phyloP scores from a whole-genome alignment of 352 stramenopile genomes.

The Phytophthora melonis region DNA sequence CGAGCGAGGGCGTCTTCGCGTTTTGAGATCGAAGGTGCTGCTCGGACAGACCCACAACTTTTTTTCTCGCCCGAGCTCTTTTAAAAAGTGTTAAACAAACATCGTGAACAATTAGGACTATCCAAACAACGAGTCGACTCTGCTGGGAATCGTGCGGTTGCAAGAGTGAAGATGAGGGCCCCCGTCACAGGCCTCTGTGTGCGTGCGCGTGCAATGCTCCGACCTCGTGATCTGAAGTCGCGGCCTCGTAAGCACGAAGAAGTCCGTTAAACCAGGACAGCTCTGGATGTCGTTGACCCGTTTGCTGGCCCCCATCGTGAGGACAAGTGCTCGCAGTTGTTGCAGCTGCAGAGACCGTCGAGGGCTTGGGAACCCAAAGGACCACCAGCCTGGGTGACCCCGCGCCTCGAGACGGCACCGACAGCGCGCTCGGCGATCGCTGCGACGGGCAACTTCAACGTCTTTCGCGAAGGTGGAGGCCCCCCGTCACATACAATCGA shows the following conservation, averaged over 20 bases:
- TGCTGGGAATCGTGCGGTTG: slow-evolving; percentile 10
- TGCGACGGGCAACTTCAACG: not conserved
- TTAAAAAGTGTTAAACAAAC: not conserved
- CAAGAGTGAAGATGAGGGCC: slow-evolving; percentile 1
- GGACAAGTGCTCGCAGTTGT: not conserved
- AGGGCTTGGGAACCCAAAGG: not conserved
- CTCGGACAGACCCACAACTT: not conserved
- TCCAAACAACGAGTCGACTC: slow-evolving; percentile 18
- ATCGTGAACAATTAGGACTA: not conserved
- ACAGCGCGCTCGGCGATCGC: not conserved
- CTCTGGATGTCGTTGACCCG: not conserved
- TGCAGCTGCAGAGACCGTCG: not conserved
- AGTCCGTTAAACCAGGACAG: not conserved
- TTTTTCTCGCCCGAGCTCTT: not conserved
- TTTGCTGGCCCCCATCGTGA: not conserved
- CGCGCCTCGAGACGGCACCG: not conserved
- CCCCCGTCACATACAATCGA: too few relatives aligned
- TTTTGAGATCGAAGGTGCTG: not conserved
- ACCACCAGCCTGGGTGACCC: too few relatives aligned
- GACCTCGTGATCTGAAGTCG: slow-evolving; percentile 8
- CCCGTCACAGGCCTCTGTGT: slow-evolving; percentile 24
- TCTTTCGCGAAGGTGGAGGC: too few relatives aligned
- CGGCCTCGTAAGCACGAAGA: not conserved
- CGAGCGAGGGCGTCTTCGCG: not conserved
- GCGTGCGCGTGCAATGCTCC: slow-evolving; percentile 7